A percentile compares a stretch with the other conserved stretches of the same genome.
These are phyloP conservation scores for Fusarium chlamydosporum DNA, from an alignment of 2,329 filamentous ascomycete species.

Conservation along the genomic window DNA sequence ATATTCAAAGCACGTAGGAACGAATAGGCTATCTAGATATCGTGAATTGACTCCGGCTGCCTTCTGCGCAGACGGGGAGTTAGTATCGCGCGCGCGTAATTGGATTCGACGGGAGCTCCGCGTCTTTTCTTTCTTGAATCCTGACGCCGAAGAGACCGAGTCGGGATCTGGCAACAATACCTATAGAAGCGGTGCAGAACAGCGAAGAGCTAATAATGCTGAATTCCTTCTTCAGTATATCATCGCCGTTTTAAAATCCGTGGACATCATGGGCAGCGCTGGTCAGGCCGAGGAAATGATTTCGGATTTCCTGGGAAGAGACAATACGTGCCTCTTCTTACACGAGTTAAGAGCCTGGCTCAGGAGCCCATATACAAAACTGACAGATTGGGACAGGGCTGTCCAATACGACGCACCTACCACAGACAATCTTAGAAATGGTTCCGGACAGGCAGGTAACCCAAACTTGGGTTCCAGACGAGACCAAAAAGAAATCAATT, in stretches of 20 bases:
- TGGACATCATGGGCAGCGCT: conserved; percentile 83
- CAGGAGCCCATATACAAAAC: conserved; percentile 79
- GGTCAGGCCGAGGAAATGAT: conserved; percentile 86
- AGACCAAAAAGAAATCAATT: conserved; percentile 2
- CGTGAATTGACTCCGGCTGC: conserved; percentile 77
- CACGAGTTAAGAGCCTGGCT: conserved; percentile 90
- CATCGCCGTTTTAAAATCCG: conserved; percentile 83
- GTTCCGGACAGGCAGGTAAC: neutral
- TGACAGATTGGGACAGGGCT: conserved; percentile 83
- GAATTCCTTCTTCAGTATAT: conserved; percentile 92
- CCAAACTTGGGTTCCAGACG: conserved; percentile 1
- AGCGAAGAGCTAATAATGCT: conserved; percentile 72
- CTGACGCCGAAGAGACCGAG: conserved; percentile 44
- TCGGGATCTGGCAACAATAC: conserved; percentile 9
- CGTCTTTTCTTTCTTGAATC: conserved; percentile 81
- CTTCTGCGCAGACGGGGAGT: conserved; percentile 74
- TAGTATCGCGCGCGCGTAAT: conserved; percentile 81
- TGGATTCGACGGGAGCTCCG: conserved; percentile 88
- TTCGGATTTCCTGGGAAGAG: conserved; percentile 80
- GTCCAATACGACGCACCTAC: conserved; percentile 74
- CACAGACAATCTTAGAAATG: conserved; percentile 1
- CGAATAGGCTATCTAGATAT: conserved; percentile 83
- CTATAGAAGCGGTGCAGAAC: conserved; percentile 37
- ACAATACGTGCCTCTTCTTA: conserved; percentile 80
- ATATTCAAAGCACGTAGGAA: conserved; percentile 86